phyloP scores from a whole-genome alignment of 1,139 yeast species.

The Saccharomyces hybrid region DNA sequence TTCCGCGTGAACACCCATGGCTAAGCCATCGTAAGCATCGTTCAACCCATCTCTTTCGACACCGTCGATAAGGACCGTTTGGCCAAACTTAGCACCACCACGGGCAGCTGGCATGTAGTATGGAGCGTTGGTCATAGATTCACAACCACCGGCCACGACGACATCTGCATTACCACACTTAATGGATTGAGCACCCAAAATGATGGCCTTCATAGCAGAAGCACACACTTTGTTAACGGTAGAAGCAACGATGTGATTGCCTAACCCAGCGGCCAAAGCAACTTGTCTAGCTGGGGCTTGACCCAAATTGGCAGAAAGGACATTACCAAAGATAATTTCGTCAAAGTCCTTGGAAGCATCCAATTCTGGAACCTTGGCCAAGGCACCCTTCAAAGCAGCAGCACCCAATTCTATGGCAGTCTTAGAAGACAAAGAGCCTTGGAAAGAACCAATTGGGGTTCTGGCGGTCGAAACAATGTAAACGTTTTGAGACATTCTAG shows the following conservation, averaged over 20 bases:
- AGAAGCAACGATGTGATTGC: slow-evolving; percentile 71
- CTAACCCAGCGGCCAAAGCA: slow-evolving; percentile 81
- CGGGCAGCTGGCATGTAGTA: slow-evolving; percentile 85
- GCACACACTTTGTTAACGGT: slow-evolving; percentile 97
- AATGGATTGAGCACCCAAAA: slow-evolving; percentile 84
- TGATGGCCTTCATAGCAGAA: slow-evolving; percentile 86
- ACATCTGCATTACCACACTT: slow-evolving; percentile 84
- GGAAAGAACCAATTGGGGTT: slow-evolving; percentile 93
- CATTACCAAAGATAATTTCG: slow-evolving; percentile 89
- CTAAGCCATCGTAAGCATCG: slow-evolving; percentile 77
- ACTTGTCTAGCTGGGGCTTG: slow-evolving; percentile 99
- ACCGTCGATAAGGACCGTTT: slow-evolving; percentile 71
- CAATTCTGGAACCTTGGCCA: slow-evolving; percentile 75
- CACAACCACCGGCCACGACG: slow-evolving; percentile 95
- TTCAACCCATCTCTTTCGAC: slow-evolving; percentile 82
- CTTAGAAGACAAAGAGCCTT: slow-evolving; percentile 70
- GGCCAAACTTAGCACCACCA: slow-evolving; percentile 85
- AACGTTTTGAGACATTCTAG: slow-evolving; percentile 41
- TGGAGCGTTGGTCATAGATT: slow-evolving; percentile 93
- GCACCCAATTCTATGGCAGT: slow-evolving; percentile 82
- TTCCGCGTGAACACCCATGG: slow-evolving; percentile 97
- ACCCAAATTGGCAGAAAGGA: slow-evolving; percentile 86
- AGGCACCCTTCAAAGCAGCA: slow-evolving; percentile 82
- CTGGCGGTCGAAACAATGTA: slow-evolving; percentile 87
- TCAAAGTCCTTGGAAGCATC: slow-evolving; percentile 66